These are phyloP conservation scores for Omphalea diandra DNA, from an alignment of 441 rosid genomes.

Conservation along the genomic window DNA sequence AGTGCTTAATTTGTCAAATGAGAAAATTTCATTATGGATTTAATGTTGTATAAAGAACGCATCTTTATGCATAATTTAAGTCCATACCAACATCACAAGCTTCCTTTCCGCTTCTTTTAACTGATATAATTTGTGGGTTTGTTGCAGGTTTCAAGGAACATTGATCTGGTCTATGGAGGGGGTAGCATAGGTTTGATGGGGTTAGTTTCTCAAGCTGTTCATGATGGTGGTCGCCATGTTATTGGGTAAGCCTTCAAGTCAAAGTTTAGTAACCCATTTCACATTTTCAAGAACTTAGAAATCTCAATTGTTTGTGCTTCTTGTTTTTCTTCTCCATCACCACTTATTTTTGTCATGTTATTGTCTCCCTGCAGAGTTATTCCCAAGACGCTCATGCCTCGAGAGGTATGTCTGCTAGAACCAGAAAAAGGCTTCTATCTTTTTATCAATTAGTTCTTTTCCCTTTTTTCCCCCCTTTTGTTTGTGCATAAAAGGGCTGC, in stretches of 20 bases:
- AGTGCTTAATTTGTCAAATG: background rate
- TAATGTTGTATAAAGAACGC: slow-evolving; percentile 18
- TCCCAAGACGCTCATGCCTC: slow-evolving; percentile 99
- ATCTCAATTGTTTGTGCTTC: slow-evolving; percentile 9
- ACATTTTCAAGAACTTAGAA: background rate
- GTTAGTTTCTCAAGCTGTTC: slow-evolving; percentile 88
- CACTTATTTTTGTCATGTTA: slow-evolving; percentile 60
- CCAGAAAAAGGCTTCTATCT: slow-evolving; percentile 45
- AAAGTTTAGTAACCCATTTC: background rate
- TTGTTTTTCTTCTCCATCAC: slow-evolving; percentile 30
- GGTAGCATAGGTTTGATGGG: slow-evolving; percentile 99
- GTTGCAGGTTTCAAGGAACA: slow-evolving; percentile 79
- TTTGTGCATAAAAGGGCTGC: slow-evolving; percentile 9
- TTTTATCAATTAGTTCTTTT: slow-evolving; percentile 34
- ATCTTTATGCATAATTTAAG: slow-evolving; percentile 19
- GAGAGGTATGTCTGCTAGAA: slow-evolving; percentile 81
- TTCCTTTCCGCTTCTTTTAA: slow-evolving; percentile 6
- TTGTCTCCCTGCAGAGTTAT: slow-evolving; percentile 86
- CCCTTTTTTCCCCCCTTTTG: background rate
- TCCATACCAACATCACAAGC: slow-evolving; percentile 13
- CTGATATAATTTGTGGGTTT: slow-evolving; percentile 30
- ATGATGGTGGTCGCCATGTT: slow-evolving; percentile 96
- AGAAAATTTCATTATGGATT: slow-evolving; percentile 8
- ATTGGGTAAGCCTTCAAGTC: slow-evolving; percentile 56
- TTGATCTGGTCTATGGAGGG: slow-evolving; percentile 95